Evolutionary conservation across 1,284 basidiomycete genomes (phyloP).

Genomic region (Wolfiporia cocos): DNA sequence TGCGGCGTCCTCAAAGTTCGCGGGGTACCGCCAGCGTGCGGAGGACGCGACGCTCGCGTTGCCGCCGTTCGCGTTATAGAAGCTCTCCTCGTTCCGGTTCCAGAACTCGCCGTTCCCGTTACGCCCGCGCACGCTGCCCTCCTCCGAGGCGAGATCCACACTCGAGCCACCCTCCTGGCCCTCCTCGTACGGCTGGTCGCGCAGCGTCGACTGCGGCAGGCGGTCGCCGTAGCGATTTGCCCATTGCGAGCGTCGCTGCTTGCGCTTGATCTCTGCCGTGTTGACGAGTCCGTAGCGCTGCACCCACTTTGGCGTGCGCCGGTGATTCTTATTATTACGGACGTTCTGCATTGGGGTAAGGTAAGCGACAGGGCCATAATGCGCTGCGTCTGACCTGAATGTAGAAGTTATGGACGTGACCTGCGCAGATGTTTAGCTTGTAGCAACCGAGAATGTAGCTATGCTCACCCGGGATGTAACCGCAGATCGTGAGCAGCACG

Average conservation of each 20-base stretch:
- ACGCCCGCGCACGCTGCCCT: conserved; percentile 23
- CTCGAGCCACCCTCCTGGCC: conserved; percentile 58
- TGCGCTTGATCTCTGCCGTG: conserved; percentile 68
- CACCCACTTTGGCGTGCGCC: conserved; percentile 93
- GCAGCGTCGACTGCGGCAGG: conserved; percentile 64
- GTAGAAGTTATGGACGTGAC: conserved; percentile 88
- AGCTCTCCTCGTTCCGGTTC: conserved; percentile 67
- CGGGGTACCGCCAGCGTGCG: conserved; percentile 75
- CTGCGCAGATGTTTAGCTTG: conserved; percentile 29
- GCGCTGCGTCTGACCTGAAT: conserved; percentile 59
- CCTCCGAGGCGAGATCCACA: conserved; percentile 38
- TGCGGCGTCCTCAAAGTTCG: conserved; percentile 69
- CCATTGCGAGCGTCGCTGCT: conserved; percentile 81
- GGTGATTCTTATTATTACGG: conserved; percentile 89
- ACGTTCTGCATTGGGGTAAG: conserved; percentile 59
- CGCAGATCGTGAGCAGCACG: conserved; percentile 81
- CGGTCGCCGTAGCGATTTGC: conserved; percentile 82
- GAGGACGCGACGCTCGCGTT: conserved; percentile 30
- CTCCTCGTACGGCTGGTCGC: conserved; percentile 70
- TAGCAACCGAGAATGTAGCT: background rate
- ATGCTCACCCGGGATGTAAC: conserved; percentile 80
- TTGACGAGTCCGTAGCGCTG: conserved; percentile 85
- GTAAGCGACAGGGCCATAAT: background rate
- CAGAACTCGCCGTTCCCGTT: conserved; percentile 45
- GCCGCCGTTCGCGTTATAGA: conserved; percentile 47